Percentiles rank a stretch among this genome's conserved stretches.
Evolutionary conservation across 768 basidiomycete species (phyloP).

Genomic region (Termitomyces sp.): DNA sequence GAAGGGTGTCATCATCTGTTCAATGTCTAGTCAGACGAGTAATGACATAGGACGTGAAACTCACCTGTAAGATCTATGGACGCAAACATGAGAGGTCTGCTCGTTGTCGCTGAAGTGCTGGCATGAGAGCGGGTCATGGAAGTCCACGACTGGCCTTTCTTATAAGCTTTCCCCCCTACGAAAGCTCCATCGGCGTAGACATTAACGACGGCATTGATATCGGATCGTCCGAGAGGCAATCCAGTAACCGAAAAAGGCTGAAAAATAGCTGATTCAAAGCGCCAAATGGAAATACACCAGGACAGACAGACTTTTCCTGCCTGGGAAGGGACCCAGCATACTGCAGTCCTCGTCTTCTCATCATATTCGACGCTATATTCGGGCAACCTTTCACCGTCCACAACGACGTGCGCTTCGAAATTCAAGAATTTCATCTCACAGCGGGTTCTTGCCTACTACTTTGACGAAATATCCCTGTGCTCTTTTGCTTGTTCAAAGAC

Average conservation of each 20-base stretch:
- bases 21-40: not conserved
- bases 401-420: constrained; percentile 11
- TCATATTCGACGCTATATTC: constrained; percentile 12
- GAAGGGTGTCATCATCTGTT: constrained; percentile 6
- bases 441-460: not conserved
- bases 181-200: not conserved
- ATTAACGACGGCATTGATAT: not conserved
- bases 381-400: constrained; percentile 9
- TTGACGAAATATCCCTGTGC: not conserved
- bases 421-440: constrained; percentile 1
- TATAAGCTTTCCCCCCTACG: not conserved
- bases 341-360: constrained; percentile 5
- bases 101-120: not conserved
- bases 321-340: constrained; percentile 20
- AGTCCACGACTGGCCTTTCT: not conserved
- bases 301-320: constrained; percentile 15
- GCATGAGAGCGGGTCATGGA: not conserved
- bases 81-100: not conserved
- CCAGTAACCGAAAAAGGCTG: not conserved
- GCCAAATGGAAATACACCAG: not conserved
- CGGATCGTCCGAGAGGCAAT: not conserved
- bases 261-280: not conserved
- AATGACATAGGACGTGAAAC: not conserved
- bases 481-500: not conserved
- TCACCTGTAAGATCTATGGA: constrained; percentile 7